Evolutionary conservation across 75 land plant genomes (phyloP).

Genomic region (Cryptomeria japonica): DNA sequence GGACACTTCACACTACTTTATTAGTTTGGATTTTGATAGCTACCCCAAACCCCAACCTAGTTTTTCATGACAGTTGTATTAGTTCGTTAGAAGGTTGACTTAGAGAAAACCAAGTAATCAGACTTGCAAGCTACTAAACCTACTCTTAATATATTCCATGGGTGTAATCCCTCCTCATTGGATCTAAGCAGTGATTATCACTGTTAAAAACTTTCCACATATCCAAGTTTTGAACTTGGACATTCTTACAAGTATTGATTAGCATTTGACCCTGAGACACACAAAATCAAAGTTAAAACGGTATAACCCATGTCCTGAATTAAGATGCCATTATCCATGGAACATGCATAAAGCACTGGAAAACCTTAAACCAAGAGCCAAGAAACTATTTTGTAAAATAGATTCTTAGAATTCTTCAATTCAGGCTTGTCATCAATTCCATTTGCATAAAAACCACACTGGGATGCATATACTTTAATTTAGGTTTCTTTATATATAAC

Average conservation of each 20-base stretch:
- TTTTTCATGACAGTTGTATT: neutral
- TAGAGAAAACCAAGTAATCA: neutral
- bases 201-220: neutral
- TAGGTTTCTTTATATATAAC: neutral
- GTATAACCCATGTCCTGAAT: neutral
- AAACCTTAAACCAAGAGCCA: neutral
- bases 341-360: neutral
- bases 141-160: neutral
- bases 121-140: neutral
- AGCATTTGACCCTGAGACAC: neutral
- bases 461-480: neutral
- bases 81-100: neutral
- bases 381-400: neutral
- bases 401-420: neutral
- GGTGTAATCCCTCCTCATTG: neutral
- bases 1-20: neutral
- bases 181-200: neutral
- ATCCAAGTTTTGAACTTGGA: neutral
- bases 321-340: neutral
- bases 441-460: neutral
- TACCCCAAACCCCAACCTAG: neutral
- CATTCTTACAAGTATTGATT: neutral
- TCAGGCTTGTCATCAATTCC: neutral
- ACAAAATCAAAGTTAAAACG: neutral
- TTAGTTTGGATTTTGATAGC: neutral